Base-by-base conservation (phyloP, 169 alveolate species). In the Cryptosporidium ryanae region DNA sequence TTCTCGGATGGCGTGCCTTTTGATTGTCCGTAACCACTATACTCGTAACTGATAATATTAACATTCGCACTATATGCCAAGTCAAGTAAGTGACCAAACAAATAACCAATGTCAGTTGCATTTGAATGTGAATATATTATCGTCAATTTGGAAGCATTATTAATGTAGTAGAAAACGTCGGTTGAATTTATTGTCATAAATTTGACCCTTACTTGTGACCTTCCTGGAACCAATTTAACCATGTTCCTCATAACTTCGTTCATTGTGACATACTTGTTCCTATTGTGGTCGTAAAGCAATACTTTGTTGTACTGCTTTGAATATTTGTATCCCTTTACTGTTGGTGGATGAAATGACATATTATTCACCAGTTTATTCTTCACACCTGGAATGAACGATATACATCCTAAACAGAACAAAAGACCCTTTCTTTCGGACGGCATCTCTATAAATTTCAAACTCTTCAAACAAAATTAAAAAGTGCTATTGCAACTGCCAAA, bases 71-170 rank as follows among this genome's bases (percentile, higher is more conserved):
- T 66, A 27, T 52, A 44, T 17, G 91, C 59, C 18, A 92, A 48
- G 34, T 90, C 93, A 3, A 84, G 29, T 17, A 82, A 61, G 44
- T 84, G 82, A 65, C 87, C 89, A 15, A 81, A 61, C 91, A 92
- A 82, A 38, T 81, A 57, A 2, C 95, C 95, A 21, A 92, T 66
- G 52, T 92, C 95, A 23, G 94, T 84, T 46, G 93, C 91, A 71
- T 92, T 92, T 38, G 93, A 92, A 84, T 92, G 95, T 44, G 93
- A 82, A 66, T 68, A 92, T n/a, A 92, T 89, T 13, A 92, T 67
- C 31, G 92, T 90, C 18, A 65, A 67, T 17, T 89, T 82, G 25
- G 91, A 57, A 17, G 76, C 65, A 23, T 64, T 70, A 38, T 91
- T 66, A 6, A 10, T 76, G 38, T 43, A 76, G 64, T 76, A 44